These are phyloP conservation scores for Wallacemonas collosoma DNA, from an alignment of 208 protist genomes.

Conservation along the genomic window DNA sequence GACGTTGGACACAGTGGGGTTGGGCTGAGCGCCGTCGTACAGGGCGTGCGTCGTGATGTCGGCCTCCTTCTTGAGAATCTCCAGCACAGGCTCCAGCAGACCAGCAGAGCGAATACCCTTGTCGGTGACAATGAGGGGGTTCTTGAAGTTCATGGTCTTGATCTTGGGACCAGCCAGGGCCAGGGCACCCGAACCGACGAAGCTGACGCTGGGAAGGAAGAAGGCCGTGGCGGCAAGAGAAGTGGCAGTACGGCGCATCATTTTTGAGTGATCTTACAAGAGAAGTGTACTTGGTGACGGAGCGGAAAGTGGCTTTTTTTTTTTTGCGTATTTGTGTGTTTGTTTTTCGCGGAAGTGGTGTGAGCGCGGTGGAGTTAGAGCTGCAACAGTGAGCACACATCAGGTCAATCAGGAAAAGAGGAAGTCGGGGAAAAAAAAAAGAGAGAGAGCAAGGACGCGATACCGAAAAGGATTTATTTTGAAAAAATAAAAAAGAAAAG, in stretches of 20 bases:
- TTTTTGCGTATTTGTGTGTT: neutral
- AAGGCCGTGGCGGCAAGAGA: constrained; percentile 54
- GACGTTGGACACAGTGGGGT: constrained; percentile 67
- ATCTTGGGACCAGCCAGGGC: constrained; percentile 62
- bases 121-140: constrained; percentile 75
- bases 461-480: no score
- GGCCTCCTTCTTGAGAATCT: constrained; percentile 55
- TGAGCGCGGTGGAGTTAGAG: constrained; percentile 12
- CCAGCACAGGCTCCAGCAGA: constrained; percentile 52
- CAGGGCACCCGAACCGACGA: constrained; percentile 58
- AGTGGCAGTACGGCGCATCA: constrained; percentile 30
- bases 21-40: constrained; percentile 66
- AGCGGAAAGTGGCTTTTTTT: neutral
- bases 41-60: constrained; percentile 45
- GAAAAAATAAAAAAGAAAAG: constrained; percentile 8
- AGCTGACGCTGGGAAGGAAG: constrained; percentile 63
- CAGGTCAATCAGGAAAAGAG: neutral
- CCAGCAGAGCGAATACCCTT: constrained; percentile 58
- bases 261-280: constrained; percentile 8
- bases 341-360: neutral
- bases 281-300: neutral
- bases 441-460: constrained; percentile 3
- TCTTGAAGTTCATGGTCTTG: constrained; percentile 51
- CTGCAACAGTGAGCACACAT: neutral
- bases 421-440: neutral